Evolutionary conservation across 2,329 filamentous ascomycete species (phyloP), one percentile per base, ranked within the genome.

Genomic region (Fusarium marasasianum): DNA sequence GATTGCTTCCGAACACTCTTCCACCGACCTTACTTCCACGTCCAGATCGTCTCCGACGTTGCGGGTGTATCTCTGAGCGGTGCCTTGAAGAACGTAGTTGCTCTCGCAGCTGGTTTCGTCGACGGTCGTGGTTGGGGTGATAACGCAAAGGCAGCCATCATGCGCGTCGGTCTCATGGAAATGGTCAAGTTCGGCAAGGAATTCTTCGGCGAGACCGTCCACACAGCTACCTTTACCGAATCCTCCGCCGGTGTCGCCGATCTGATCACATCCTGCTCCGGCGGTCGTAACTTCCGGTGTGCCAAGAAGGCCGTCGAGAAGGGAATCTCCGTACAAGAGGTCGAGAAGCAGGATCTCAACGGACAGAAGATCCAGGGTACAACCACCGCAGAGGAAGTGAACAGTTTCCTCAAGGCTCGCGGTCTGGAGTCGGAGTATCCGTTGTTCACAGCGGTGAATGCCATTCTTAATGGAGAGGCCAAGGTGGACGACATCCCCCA

Each of bases 111-210:
- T 38, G 96, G 96, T 66, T 99, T 97, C 83, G 95, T 98, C 50
- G 94, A 98, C 75, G 96, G 96, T 41, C 90, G 96, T 71, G 96
- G 96, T 75, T 99, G 96, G 96, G 96, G 96, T 79, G 95, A 98
- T 86, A 99, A 98, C 78, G 96, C 96, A 75, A 98, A 99, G 86
- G 95, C 96, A n/a, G 96, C 96, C 51, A 92, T 99, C 69, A 98
- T 99, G 94, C 93, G 96, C 47, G 93, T 98, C 26, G 96, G 96
- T 13, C 90, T 99, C 51, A 88, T 98, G 77, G 96, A 99, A 85
- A 98, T 98, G 92, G 94, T 98, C 79, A 93, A 93, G 81, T 99
- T 99, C 77, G 96, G 96, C 74, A 94, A 95, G 82, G 91, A 93
- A 78, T 99, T 98, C 87, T 99, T 98, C 81, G 90, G 91, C 24